Percentiles rank a stretch among this genome's conserved stretches.
These are phyloP conservation scores for Ustilago cynodontis DNA, from an alignment of 1,284 basidiomycete species.

Conservation along the genomic window DNA sequence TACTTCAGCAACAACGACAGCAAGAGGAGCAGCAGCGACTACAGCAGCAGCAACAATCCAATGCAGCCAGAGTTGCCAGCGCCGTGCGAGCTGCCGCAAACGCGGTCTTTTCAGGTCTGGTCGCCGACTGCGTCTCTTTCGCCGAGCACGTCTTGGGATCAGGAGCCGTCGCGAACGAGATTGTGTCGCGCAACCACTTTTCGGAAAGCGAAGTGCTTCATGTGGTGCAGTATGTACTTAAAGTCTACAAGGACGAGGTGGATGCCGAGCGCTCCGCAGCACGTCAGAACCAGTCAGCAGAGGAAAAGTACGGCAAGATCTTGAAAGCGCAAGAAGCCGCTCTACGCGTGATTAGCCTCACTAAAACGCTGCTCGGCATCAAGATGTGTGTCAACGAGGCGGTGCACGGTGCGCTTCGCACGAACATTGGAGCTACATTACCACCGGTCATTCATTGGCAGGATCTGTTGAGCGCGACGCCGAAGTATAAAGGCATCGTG, in stretches of 20 bases:
- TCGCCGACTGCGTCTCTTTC: slow-evolving; percentile 37
- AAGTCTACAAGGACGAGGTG: slow-evolving; percentile 16
- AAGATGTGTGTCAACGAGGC: slow-evolving; percentile 27
- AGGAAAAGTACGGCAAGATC: slow-evolving; percentile 21
- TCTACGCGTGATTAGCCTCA: slow-evolving; percentile 13
- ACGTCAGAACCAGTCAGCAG: neutral
- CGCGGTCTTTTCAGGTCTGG: slow-evolving; percentile 14
- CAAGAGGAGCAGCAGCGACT: slow-evolving; percentile 1
- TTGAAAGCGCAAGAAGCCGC: slow-evolving; percentile 2
- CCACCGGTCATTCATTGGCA: slow-evolving; percentile 17
- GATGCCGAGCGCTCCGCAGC: slow-evolving; percentile 9
- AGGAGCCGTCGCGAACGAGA: slow-evolving; percentile 9
- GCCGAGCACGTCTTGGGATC: slow-evolving; percentile 36
- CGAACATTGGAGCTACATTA: neutral
- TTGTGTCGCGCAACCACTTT: slow-evolving; percentile 5
- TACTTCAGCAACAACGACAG: neutral
- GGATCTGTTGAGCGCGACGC: slow-evolving; percentile 9
- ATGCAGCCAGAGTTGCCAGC: slow-evolving; percentile 5
- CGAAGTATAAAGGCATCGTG: slow-evolving; percentile 1
- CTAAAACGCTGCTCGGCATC: slow-evolving; percentile 16
- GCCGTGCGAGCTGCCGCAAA: slow-evolving; percentile 18
- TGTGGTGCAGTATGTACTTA: slow-evolving; percentile 21
- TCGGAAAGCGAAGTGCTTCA: slow-evolving; percentile 28
- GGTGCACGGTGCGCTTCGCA: neutral
- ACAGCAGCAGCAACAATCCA: slow-evolving; percentile 2